Evolutionary conservation across 75 land plant species (phyloP).

Genomic region (Isoetes taiwanensis): DNA sequence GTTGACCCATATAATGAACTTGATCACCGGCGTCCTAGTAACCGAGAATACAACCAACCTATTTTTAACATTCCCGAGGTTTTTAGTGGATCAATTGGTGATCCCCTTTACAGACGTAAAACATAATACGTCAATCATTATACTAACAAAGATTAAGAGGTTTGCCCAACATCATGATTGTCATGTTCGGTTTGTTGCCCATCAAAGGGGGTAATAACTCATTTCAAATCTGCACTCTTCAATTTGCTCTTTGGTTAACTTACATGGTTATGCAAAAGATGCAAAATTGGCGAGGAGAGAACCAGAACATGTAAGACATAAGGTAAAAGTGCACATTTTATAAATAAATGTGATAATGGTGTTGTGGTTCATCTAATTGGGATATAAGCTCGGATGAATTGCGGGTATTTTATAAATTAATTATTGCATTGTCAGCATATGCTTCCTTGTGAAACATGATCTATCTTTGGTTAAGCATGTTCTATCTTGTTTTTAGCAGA

Average conservation of each 20-base stretch:
- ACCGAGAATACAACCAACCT: not conserved
- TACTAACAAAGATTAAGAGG: conserved; percentile 1
- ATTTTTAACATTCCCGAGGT: not conserved
- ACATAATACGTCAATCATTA: not conserved
- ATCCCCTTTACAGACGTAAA: not conserved
- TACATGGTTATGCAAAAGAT: not conserved
- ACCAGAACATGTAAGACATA: conserved; percentile 2
- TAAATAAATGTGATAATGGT: conserved; percentile 7
- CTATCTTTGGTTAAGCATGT: no score
- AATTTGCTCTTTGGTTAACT: no score
- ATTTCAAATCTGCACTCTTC: no score
- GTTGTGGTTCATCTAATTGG: conserved; percentile 3
- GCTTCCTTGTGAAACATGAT: no score
- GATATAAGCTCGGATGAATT: no score
- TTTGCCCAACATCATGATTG: conserved; percentile 7
- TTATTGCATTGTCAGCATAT: no score
- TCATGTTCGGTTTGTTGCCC: conserved; percentile 5
- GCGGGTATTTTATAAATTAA: no score
- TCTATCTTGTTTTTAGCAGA: no score
- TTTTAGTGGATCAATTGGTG: not conserved
- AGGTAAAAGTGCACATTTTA: conserved; percentile 6
- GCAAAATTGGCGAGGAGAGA: not conserved
- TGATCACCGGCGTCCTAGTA: conserved; percentile 1
- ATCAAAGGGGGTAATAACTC: no score
- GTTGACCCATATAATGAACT: conserved; percentile 2